Evolutionary conservation across 768 basidiomycete genomes (phyloP).

Genomic region (Suillus sp.): DNA sequence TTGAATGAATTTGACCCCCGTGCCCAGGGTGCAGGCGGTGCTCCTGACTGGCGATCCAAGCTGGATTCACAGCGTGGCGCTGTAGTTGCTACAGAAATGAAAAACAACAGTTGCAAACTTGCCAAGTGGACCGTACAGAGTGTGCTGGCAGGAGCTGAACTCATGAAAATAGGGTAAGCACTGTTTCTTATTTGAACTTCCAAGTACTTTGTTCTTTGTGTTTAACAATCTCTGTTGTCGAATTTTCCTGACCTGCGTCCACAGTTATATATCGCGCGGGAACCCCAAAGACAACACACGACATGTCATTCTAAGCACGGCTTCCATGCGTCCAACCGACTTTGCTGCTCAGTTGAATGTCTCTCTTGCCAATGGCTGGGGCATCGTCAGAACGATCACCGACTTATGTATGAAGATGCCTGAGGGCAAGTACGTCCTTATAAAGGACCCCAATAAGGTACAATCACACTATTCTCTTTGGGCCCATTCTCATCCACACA

Average conservation of each 20-base stretch:
- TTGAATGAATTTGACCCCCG: constrained; percentile 97
- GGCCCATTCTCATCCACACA: constrained; percentile 16
- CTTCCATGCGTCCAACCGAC: constrained; percentile 91
- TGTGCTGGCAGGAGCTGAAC: constrained; percentile 90
- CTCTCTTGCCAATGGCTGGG: constrained; percentile 95
- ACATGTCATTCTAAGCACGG: constrained; percentile 93
- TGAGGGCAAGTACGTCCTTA: constrained; percentile 95
- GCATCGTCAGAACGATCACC: constrained; percentile 92
- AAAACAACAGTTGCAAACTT: constrained; percentile 98
- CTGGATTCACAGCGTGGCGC: constrained; percentile 95
- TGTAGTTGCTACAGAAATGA: constrained; percentile 99
- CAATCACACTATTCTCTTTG: constrained; percentile 25
- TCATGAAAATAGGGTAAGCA: constrained; percentile 94
- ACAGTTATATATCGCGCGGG: constrained; percentile 91
- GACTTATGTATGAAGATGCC: constrained; percentile 96
- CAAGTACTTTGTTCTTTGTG: not conserved
- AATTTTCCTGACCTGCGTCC: constrained; percentile 11
- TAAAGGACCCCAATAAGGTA: constrained; percentile 98
- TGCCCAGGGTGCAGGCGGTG: constrained; percentile 87
- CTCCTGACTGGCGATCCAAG: constrained; percentile 99
- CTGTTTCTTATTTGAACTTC: not conserved
- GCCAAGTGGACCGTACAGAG: constrained; percentile 98
- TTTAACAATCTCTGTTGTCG: constrained; percentile 16
- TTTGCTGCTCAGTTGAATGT: constrained; percentile 96
- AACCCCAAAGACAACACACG: constrained; percentile 94